Conservation (phyloP, 2,329 filamentous ascomycete genomes). For the Talaromyces sp. region DNA sequence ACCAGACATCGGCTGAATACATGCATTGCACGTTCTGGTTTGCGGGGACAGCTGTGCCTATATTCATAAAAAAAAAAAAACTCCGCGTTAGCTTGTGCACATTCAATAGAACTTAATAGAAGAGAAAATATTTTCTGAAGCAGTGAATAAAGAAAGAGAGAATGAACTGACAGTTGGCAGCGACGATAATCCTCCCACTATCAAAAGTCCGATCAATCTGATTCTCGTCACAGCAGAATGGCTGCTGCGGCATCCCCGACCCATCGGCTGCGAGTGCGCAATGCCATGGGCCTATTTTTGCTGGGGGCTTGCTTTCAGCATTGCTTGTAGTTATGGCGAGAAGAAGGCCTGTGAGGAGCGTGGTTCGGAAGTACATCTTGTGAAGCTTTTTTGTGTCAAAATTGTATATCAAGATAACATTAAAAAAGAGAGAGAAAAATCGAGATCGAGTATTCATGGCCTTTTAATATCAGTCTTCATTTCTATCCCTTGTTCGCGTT, state of each 20-base stretch:
- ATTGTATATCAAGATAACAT: neutral
- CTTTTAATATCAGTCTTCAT: neutral
- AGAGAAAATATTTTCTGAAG: neutral
- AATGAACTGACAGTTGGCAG: neutral
- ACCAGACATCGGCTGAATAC: constrained; percentile 10
- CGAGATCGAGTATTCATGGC: neutral
- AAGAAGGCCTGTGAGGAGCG: neutral
- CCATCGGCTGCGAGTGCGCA: constrained; percentile 13
- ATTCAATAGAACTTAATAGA: neutral
- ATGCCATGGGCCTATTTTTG: constrained; percentile 10
- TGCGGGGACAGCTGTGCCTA: constrained; percentile 9
- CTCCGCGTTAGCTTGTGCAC: neutral
- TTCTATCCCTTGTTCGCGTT: neutral
- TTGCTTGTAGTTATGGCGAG: neutral
- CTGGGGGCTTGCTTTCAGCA: neutral
- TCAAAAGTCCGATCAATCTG: neutral
- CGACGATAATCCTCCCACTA: constrained; percentile 5
- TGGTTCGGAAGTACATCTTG: neutral
- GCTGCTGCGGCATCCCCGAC: constrained; percentile 7
- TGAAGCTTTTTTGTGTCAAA: neutral
- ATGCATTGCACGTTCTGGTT: constrained; percentile 9
- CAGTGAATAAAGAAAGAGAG: neutral
- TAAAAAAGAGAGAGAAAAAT: neutral
- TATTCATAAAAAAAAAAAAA: neutral
- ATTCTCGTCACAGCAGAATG: constrained; percentile 12